Evolutionary conservation across 768 basidiomycete species (phyloP).

Genomic region (Leucogyrophana mollusca): DNA sequence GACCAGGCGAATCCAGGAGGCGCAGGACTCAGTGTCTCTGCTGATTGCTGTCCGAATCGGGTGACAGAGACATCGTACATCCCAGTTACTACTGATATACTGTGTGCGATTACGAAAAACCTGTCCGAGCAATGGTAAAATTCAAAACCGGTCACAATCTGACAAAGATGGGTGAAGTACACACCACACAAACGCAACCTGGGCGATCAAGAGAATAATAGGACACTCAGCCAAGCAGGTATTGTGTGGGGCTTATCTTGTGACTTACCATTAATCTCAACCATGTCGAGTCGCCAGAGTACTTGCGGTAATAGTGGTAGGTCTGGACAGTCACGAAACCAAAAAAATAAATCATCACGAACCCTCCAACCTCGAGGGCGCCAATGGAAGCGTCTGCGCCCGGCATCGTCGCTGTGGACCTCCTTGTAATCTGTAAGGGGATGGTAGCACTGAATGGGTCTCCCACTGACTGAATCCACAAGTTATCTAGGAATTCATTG

Average conservation of each 20-base stretch:
- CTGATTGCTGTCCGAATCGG: conserved; percentile 15
- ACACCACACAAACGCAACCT: conserved; percentile 1
- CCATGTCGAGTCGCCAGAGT: conserved; percentile 16
- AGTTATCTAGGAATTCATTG: too few relatives aligned
- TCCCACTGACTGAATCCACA: too few relatives aligned
- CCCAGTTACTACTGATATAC: conserved; percentile 16
- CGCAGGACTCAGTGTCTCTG: conserved; percentile 12
- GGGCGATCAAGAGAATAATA: conserved; percentile 5
- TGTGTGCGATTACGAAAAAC: conserved; percentile 20
- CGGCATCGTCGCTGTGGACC: too few relatives aligned
- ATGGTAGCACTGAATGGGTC: too few relatives aligned
- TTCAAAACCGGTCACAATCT: too few relatives aligned
- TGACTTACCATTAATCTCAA: conserved; percentile 19
- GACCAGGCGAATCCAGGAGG: conserved; percentile 13
- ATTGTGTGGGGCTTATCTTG: too few relatives aligned
- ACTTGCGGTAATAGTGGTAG: conserved; percentile 19
- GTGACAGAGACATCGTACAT: conserved; percentile 24
- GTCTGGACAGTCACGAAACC: conserved; percentile 24
- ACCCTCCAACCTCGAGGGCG: conserved; percentile 23
- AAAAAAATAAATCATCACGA: conserved; percentile 22
- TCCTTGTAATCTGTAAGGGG: too few relatives aligned
- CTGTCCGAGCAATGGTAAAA: too few relatives aligned
- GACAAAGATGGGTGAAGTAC: too few relatives aligned
- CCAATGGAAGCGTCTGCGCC: conserved; percentile 6
- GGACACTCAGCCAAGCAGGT: conserved; percentile 5